Evolutionary conservation across 148 eudicot species (phyloP).

Genomic region (Rheum nobile): DNA sequence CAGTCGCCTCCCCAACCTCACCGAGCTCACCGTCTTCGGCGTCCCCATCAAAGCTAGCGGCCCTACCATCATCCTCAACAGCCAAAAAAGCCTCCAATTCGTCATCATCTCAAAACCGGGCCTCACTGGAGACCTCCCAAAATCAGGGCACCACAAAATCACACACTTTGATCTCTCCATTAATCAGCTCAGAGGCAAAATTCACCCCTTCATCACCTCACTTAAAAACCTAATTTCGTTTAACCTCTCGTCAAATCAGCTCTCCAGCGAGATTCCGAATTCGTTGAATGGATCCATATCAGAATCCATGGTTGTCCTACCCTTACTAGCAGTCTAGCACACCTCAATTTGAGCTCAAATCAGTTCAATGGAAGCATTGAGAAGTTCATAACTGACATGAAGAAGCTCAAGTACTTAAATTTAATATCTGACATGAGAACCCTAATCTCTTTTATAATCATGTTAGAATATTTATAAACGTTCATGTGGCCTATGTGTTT

Average conservation of each 20-base stretch:
- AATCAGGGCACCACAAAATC: slow-evolving; percentile 40
- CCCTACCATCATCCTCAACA: slow-evolving; percentile 29
- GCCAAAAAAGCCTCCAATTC: slow-evolving; percentile 19
- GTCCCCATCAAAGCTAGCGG: slow-evolving; percentile 41
- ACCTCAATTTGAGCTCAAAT: slow-evolving; percentile 73
- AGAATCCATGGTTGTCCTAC: slow-evolving; percentile 31
- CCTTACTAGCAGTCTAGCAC: slow-evolving; percentile 23
- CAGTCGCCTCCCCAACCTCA: slow-evolving; percentile 22
- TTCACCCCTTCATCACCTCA: slow-evolving; percentile 35
- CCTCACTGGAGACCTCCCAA: slow-evolving; percentile 57
- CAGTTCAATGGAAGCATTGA: slow-evolving; percentile 69
- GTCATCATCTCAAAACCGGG: slow-evolving; percentile 33
- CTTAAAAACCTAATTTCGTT: slow-evolving; percentile 36
- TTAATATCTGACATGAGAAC: too few relatives aligned
- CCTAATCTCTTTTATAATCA: too few relatives aligned
- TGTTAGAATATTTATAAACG: too few relatives aligned
- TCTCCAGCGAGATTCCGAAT: slow-evolving; percentile 53
- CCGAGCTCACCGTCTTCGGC: slow-evolving; percentile 34
- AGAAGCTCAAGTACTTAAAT: slow-evolving; percentile 53
- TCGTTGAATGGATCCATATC: slow-evolving; percentile 58
- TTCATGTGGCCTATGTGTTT: too few relatives aligned
- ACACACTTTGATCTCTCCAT: slow-evolving; percentile 51
- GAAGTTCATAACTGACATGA: slow-evolving; percentile 38
- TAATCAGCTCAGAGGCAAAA: slow-evolving; percentile 42
- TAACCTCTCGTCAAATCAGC: slow-evolving; percentile 47